Base-by-base conservation (phyloP, 768 basidiomycete species). In the Mycena amicta region DNA sequence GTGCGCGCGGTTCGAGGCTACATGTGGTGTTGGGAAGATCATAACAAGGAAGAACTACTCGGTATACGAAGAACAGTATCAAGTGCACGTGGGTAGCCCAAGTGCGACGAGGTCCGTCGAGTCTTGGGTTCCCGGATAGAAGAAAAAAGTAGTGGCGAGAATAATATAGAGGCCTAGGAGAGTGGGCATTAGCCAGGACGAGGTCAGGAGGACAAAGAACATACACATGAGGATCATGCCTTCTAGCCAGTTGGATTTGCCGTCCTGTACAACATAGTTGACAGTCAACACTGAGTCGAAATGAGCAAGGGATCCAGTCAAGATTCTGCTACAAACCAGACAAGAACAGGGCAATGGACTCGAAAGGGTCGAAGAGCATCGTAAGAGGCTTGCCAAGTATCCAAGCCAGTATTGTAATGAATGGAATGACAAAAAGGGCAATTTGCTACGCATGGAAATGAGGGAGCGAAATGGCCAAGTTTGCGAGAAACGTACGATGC, bases 311-410 rank as follows among this genome's bases (percentile, higher is more conserved):
- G 56, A 37, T 26, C 11, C 26, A 20, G 26, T 3, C 23, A 30
- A 46, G 25, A 29, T 23, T 20, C 29, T 12, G 43, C 12, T 22
- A 8, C 15, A 30, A 30, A 68, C 76, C 77, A 1, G 77, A 65
- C 30, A 77, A 67, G 53, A 77, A 78, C 4, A 75, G 68, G 25
- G 77, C 85, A 45, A 95, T 76, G 1, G 90, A 89, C 75, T 95
- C 91, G 69, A 90, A 95, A 2, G 93, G 90, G 70, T 96, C 95
- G 67, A 96, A 95, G 31, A 95, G 78, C 54, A 95, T 76, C 16
- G 86, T 87, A 53, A 91, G 69, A 11, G 91, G 90, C 67, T 93
- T 94, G 53, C 86, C 87, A 50, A 95, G 75, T 23, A 83, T 83
- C 94, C 93, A 97, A 3, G 80, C 92, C 6, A 96, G 76, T 8